These are phyloP conservation scores for Nothophoma quercina DNA, from an alignment of 2,329 filamentous ascomycete species.

Conservation along the genomic window DNA sequence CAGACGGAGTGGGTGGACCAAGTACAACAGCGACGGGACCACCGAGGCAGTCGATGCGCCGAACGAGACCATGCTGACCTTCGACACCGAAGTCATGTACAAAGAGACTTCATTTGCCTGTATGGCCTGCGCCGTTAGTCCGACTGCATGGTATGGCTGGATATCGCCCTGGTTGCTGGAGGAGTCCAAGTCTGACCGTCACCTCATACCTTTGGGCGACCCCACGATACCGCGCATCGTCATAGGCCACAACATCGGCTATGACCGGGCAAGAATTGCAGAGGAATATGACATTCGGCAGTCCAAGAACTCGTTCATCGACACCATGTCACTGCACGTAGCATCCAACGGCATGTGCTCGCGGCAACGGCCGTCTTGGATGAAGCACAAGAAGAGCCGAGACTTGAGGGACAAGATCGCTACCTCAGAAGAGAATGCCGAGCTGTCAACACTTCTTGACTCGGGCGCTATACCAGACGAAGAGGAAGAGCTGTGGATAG, in stretches of 20 bases:
- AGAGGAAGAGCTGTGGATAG: slow-evolving; percentile 95
- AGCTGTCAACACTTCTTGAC: slow-evolving; percentile 75
- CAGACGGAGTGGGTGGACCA: slow-evolving; percentile 87
- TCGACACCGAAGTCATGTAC: slow-evolving; percentile 97
- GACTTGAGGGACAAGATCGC: slow-evolving; percentile 83
- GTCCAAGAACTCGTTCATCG: slow-evolving; percentile 84
- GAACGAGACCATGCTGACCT: slow-evolving; percentile 82
- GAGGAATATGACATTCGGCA: slow-evolving; percentile 91
- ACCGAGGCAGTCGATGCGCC: slow-evolving; percentile 78
- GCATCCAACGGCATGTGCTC: slow-evolving; percentile 99
- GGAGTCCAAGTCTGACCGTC: slow-evolving; percentile 77
- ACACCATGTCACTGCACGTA: slow-evolving; percentile 98
- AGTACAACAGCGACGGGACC: slow-evolving; percentile 78
- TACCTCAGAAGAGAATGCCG: slow-evolving; percentile 72
- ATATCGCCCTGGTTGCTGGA: slow-evolving; percentile 92
- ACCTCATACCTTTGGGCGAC: slow-evolving; percentile 88
- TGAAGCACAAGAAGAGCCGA: slow-evolving; percentile 91
- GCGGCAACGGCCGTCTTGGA: slow-evolving; percentile 93
- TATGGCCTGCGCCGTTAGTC: slow-evolving; percentile 93
- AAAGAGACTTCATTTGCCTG: slow-evolving; percentile 91
- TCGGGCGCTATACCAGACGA: slow-evolving; percentile 74
- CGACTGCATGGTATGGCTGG: slow-evolving; percentile 96
- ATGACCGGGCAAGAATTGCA: slow-evolving; percentile 84
- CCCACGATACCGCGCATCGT: slow-evolving; percentile 75
- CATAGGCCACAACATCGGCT: slow-evolving; percentile 94